phyloP scores from a whole-genome alignment of 768 basidiomycete genomes.

The Psilocybe tampanensis region DNA sequence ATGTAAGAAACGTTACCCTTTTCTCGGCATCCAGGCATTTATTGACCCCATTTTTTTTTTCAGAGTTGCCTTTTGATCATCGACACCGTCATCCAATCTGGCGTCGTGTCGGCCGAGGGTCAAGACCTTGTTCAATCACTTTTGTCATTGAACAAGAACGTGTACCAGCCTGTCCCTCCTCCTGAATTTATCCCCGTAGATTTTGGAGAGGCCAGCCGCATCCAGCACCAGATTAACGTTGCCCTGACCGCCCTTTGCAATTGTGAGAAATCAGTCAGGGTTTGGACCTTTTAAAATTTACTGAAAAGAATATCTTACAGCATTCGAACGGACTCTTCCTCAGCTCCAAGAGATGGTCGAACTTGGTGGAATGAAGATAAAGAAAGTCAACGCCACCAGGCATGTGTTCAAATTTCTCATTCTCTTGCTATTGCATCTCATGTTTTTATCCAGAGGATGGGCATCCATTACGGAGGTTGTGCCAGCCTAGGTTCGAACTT shows the following conservation, averaged over 20 bases:
- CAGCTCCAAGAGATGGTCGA: conserved; percentile 40
- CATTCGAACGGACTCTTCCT: conserved; percentile 38
- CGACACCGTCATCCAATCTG: conserved; percentile 38
- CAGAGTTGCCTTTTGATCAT: conserved; percentile 39
- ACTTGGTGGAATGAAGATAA: conserved; percentile 35
- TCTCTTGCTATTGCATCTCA: background rate
- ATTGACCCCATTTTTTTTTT: background rate
- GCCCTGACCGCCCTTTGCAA: conserved; percentile 37
- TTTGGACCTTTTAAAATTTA: background rate
- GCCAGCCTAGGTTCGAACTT: conserved; percentile 20
- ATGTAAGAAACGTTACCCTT: conserved; percentile 22
- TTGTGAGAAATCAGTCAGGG: conserved; percentile 22
- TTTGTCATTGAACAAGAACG: conserved; percentile 25
- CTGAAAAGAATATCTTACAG: conserved; percentile 14
- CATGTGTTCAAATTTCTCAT: conserved; percentile 13
- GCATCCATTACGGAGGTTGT: conserved; percentile 40
- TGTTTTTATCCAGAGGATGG: conserved; percentile 30
- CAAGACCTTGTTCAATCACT: conserved; percentile 30
- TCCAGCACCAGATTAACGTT: conserved; percentile 39
- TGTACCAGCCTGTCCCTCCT: conserved; percentile 35
- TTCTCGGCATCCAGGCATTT: background rate
- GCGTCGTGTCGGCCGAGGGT: conserved; percentile 30
- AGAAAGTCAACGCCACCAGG: conserved; percentile 41
- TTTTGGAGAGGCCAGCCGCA: conserved; percentile 39
- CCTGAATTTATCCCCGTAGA: conserved; percentile 39